Conservation (phyloP, 169 alveolate genomes). For the Eimeria tenella region DNA sequence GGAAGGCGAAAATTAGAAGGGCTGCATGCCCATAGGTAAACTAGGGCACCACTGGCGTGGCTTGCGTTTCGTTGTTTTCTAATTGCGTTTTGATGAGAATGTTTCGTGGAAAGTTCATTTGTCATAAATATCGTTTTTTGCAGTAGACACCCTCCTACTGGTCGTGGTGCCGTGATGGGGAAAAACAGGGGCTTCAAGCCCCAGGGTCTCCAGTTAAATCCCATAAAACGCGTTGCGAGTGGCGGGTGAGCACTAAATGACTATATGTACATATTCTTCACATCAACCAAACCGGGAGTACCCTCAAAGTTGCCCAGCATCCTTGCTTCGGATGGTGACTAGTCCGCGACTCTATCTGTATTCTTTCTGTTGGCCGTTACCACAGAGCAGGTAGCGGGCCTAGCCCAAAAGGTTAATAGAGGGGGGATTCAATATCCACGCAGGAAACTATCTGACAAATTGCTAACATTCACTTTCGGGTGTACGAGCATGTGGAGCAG, state of each 20-base stretch:
- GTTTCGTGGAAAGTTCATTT: not conserved
- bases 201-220: conserved; percentile 78
- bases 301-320: not conserved
- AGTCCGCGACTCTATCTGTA: not conserved
- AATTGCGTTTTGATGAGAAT: not conserved
- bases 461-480: not conserved
- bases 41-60: not conserved
- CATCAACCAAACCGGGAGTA: not conserved
- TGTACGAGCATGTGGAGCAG: not conserved
- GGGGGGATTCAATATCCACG: not conserved
- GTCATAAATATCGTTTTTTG: not conserved
- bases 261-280: not conserved
- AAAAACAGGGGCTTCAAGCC: conserved; percentile 81
- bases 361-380: not conserved
- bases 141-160: not conserved
- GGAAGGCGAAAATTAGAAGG: no score
- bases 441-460: not conserved
- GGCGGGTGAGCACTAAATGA: conserved; percentile 45
- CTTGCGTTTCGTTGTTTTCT: not conserved
- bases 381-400: not conserved
- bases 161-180: conserved; percentile 57
- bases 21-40: conserved; percentile 27
- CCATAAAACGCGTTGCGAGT: conserved; percentile 70
- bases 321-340: not conserved
- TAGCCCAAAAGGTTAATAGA: not conserved